These are phyloP conservation scores for Lolium perenne DNA, from an alignment of 176 grass and related monocot genomes.

Conservation along the genomic window DNA sequence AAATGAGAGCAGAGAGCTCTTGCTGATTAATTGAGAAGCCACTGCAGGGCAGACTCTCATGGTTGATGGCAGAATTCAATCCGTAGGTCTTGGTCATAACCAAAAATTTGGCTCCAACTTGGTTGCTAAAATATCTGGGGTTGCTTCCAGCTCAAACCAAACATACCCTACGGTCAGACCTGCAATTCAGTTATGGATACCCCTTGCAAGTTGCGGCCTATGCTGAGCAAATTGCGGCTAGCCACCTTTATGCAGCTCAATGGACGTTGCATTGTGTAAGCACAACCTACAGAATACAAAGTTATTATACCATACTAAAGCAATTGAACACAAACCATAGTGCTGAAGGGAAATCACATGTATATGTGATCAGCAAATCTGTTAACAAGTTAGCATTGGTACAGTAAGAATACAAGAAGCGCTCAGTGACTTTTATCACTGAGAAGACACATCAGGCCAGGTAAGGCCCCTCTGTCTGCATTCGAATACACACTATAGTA, in stretches of 20 bases:
- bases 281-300: neutral
- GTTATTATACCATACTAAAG: neutral
- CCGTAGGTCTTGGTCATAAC: neutral
- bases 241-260: neutral
- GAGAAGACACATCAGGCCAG: conserved; percentile 24
- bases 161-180: neutral
- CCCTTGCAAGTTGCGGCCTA: neutral
- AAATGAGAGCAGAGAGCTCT: too few relatives aligned
- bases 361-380: neutral
- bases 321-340: neutral
- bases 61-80: neutral
- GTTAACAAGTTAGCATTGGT: neutral
- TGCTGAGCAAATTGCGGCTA: neutral
- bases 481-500: conserved; percentile 4
- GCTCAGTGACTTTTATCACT: neutral
- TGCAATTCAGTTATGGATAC: neutral
- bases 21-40: too few relatives aligned
- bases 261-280: neutral
- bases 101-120: neutral
- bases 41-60: too few relatives aligned
- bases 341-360: neutral
- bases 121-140: too few relatives aligned
- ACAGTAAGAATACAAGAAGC: conserved; percentile 1
- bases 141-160: too few relatives aligned
- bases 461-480: conserved; percentile 15